Conservation (phyloP, 371 early-diverging fungal genomes). For the Mortierella sp. region DNA sequence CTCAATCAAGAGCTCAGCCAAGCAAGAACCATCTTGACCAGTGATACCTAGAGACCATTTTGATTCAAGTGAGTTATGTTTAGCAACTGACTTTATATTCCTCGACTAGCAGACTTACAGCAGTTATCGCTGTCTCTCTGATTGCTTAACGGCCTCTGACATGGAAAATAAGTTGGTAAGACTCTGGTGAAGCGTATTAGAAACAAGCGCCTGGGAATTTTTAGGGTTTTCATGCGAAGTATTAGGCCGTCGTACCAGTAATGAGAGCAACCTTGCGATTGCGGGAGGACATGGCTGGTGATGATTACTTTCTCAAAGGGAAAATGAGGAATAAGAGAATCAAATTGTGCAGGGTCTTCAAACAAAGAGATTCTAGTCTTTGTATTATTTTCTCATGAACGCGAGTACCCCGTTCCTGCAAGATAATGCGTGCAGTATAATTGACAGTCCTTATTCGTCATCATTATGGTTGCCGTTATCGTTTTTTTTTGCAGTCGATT, state of each 20-base stretch:
- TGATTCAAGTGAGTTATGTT: neutral
- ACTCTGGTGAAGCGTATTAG: neutral
- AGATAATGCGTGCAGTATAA: no score
- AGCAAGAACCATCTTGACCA: slow-evolving; percentile 87
- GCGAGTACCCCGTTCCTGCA: no score
- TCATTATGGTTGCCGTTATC: neutral
- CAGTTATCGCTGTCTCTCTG: no score
- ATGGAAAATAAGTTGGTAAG: no score
- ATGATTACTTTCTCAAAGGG: neutral
- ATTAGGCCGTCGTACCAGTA: slow-evolving; percentile 61
- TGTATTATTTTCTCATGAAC: no score
- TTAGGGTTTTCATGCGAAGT: neutral
- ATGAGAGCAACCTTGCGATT: slow-evolving; percentile 76
- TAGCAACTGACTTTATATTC: neutral
- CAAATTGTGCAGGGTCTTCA: neutral
- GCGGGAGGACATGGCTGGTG: slow-evolving; percentile 52
- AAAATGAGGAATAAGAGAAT: slow-evolving; percentile 1
- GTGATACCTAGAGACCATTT: slow-evolving; percentile 71
- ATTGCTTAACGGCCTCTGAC: no score
- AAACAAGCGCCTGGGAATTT: neutral
- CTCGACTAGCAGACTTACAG: no score
- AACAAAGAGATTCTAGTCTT: no score
- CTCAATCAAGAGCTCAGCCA: slow-evolving; percentile 77
- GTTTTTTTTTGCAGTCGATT: neutral
- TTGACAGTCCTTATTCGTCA: no score